Conservation (phyloP, 768 basidiomycete genomes). For the Russula olivacea region DNA sequence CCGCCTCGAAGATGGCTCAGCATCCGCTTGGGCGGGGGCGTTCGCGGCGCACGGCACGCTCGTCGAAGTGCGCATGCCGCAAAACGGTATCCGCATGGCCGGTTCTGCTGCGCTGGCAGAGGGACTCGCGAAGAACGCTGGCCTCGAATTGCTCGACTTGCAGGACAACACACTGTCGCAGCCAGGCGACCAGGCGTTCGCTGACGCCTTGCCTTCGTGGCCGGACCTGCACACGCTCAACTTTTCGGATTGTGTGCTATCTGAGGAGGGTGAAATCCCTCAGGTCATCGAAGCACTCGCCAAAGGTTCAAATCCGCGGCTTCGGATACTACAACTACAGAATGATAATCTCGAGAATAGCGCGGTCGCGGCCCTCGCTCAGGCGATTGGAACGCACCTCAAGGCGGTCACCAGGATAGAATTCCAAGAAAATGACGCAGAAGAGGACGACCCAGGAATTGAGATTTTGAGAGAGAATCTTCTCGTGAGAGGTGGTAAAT, state of each 20-base stretch:
- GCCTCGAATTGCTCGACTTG: slow-evolving; percentile 75
- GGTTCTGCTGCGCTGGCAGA: slow-evolving; percentile 75
- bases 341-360: slow-evolving; percentile 83
- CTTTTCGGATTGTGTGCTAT: slow-evolving; percentile 87
- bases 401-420: slow-evolving; percentile 62
- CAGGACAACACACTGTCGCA: slow-evolving; percentile 84
- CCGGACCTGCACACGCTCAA: slow-evolving; percentile 70
- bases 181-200: slow-evolving; percentile 51
- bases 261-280: slow-evolving; percentile 74
- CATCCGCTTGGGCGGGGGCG: slow-evolving; percentile 77
- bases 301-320: slow-evolving; percentile 63
- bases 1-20: slow-evolving; percentile 88
- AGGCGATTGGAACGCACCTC: slow-evolving; percentile 57
- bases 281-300: slow-evolving; percentile 54
- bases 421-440: slow-evolving; percentile 85
- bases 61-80: slow-evolving; percentile 86
- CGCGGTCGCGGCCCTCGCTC: slow-evolving; percentile 61
- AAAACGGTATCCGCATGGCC: slow-evolving; percentile 94
- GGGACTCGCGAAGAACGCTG: slow-evolving; percentile 62
- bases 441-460: slow-evolving; percentile 65
- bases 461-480: slow-evolving; percentile 49
- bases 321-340: slow-evolving; percentile 77
- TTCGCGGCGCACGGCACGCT: slow-evolving; percentile 81
- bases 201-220: slow-evolving; percentile 63
- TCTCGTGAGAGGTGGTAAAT: slow-evolving; percentile 59